phyloP scores from a whole-genome alignment of 139 green algal genomes.

The Chlorella sp. region DNA sequence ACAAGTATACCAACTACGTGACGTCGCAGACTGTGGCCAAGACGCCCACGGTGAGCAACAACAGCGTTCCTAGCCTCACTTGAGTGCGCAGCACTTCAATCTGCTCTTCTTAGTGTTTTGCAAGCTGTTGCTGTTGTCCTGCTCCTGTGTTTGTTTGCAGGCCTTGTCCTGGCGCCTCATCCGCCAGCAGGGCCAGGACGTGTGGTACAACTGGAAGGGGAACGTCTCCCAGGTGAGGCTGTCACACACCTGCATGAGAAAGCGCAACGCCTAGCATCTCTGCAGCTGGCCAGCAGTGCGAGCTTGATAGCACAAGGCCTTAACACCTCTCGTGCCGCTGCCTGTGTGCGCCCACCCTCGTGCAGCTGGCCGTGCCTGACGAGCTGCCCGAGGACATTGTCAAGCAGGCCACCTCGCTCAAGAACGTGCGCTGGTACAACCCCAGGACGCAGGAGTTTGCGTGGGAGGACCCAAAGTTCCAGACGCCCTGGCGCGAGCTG shows the following conservation, averaged over 20 bases:
- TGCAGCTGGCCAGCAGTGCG: too few species aligned
- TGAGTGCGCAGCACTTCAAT: too few species aligned
- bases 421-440: slow-evolving; percentile 27
- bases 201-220: slow-evolving; percentile 23
- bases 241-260: too few species aligned
- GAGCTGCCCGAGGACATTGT: slow-evolving; percentile 13
- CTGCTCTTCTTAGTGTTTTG: too few species aligned
- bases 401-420: slow-evolving; percentile 1
- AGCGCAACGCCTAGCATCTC: too few species aligned
- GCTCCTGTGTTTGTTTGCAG: neutral
- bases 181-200: neutral
- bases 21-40: slow-evolving; percentile 15
- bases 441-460: slow-evolving; percentile 14
- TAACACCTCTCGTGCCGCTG: neutral
- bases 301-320: too few species aligned
- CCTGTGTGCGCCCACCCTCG: neutral
- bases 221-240: slow-evolving; percentile 11
- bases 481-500: neutral
- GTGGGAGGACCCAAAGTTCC: slow-evolving; percentile 15
- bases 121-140: too few species aligned
- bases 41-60: slow-evolving; percentile 17
- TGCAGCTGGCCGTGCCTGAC: slow-evolving; percentile 5
- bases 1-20: slow-evolving; percentile 29
- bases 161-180: slow-evolving; percentile 14
- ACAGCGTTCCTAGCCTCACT: too few species aligned